phyloP scores from a whole-genome alignment of 2,329 filamentous ascomycete genomes.

The Curvularia eragrostidis region DNA sequence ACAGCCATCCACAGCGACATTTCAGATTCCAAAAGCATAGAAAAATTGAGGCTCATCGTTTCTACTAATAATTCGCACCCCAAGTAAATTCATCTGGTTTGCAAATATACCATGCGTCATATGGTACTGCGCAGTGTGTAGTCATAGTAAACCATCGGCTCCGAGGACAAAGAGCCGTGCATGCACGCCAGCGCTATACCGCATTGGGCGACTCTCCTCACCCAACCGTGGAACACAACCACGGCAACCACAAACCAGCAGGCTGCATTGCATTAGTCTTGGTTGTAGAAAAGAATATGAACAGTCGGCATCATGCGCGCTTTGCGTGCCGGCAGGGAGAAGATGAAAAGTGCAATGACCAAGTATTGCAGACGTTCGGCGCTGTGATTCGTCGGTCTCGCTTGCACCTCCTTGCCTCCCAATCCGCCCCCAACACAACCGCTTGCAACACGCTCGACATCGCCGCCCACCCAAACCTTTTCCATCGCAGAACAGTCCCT shows the following conservation, averaged over 20 bases:
- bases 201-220: constrained; percentile 7
- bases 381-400: constrained; percentile 14
- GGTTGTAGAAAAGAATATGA: not conserved
- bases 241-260: constrained; percentile 7
- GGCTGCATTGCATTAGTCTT: constrained; percentile 3
- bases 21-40: not conserved
- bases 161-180: not conserved
- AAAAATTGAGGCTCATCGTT: not conserved
- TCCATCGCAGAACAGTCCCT: constrained; percentile 28
- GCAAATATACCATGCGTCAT: not conserved
- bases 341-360: constrained; percentile 8
- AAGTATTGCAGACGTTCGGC: constrained; percentile 6
- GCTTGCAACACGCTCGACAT: constrained; percentile 19
- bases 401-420: constrained; percentile 16
- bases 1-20: not conserved
- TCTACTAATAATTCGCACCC: not conserved
- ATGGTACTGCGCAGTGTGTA: not conserved
- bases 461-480: constrained; percentile 18
- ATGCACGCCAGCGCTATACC: constrained; percentile 8
- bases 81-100: not conserved
- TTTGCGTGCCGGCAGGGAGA: constrained; percentile 6
- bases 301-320: not conserved
- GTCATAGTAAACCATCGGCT: not conserved
- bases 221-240: constrained; percentile 17
- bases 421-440: constrained; percentile 17